Percentiles rank a stretch among this genome's conserved stretches.
Evolutionary conservation across 108 stramenopile genomes (phyloP).

Genomic region (Aurantiochytrium sp.): DNA sequence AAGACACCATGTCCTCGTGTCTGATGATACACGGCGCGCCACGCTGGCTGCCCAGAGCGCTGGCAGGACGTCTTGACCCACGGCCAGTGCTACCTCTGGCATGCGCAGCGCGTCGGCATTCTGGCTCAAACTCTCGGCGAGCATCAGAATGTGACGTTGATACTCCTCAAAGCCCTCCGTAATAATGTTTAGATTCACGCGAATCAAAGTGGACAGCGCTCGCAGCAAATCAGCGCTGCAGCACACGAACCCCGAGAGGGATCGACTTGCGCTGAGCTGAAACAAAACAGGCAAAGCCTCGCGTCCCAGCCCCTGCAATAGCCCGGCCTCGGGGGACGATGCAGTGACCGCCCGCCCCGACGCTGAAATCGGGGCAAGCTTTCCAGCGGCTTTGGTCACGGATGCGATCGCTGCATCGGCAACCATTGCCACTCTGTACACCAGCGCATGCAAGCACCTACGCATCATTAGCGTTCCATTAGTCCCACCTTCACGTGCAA

Average conservation of each 20-base stretch:
- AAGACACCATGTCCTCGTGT: not conserved
- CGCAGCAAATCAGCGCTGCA: not conserved
- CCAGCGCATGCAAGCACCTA: not conserved
- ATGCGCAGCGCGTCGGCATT: not conserved
- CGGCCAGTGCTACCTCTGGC: not conserved
- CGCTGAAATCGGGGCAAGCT: not conserved
- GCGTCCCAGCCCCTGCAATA: not conserved
- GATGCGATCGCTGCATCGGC: not conserved
- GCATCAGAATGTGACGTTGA: not conserved
- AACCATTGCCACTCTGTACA: not conserved
- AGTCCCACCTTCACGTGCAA: not conserved
- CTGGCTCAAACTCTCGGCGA: not conserved
- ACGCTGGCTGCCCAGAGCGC: not conserved
- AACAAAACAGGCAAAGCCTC: not conserved
- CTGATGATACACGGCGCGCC: not conserved
- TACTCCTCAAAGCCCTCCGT: not conserved
- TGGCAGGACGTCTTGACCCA: not conserved
- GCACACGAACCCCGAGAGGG: not conserved
- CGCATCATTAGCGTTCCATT: not conserved
- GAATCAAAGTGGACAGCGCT: not conserved
- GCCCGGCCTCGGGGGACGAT: not conserved
- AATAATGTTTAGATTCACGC: not conserved
- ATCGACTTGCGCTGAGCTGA: not conserved
- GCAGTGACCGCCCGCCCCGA: not conserved
- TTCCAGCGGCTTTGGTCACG: not conserved